Conservation (phyloP, 1,139 yeast species). For the Suzukiozyma palmioleophila region DNA sequence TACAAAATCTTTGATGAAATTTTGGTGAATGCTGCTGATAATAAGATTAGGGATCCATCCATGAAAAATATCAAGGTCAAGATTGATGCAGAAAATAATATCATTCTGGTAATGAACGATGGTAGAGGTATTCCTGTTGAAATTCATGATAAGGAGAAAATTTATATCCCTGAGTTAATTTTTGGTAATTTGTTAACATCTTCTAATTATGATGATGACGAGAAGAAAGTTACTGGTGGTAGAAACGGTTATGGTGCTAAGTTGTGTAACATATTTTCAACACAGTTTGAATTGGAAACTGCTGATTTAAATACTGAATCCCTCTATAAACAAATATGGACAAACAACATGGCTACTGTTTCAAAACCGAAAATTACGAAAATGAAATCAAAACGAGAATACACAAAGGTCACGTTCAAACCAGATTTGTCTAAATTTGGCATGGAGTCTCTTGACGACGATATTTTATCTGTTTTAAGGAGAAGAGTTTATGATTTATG, state of each 20-base stretch:
- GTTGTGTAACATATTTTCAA: conserved; percentile 82
- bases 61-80: conserved; percentile 84
- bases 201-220: conserved; percentile 91
- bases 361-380: conserved; percentile 70
- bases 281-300: conserved; percentile 83
- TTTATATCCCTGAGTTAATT: conserved; percentile 92
- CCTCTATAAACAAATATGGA: conserved; percentile 80
- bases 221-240: conserved; percentile 97
- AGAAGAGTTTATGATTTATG: conserved; percentile 95
- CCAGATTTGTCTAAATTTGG: conserved; percentile 85
- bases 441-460: conserved; percentile 79
- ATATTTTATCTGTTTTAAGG: conserved; percentile 75
- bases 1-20: conserved; percentile 97
- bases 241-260: conserved; percentile 99
- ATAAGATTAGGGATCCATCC: conserved; percentile 87
- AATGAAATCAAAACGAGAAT: conserved; percentile 62
- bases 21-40: conserved; percentile 96
- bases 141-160: conserved; percentile 85
- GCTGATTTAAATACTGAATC: conserved; percentile 67
- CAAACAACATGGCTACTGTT: conserved; percentile 75
- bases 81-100: conserved; percentile 70
- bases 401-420: conserved; percentile 80
- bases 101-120: conserved; percentile 81
- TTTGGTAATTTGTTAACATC: conserved; percentile 95
- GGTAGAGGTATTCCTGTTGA: conserved; percentile 97